These are phyloP conservation scores for Aureobasidium uvarum DNA, from an alignment of 2,329 filamentous ascomycete genomes.

Conservation along the genomic window DNA sequence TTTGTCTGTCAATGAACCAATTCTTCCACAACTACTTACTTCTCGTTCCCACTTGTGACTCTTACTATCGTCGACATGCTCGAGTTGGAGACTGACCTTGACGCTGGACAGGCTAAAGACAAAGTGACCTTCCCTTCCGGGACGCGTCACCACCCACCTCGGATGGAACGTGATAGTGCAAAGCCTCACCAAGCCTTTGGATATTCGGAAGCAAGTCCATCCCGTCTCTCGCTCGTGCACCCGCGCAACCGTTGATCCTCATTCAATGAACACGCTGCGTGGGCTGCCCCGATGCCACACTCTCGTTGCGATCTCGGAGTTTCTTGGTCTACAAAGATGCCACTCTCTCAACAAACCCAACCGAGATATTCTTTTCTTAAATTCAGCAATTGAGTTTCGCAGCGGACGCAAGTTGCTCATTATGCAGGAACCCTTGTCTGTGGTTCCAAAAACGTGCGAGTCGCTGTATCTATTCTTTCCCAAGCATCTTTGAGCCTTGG, in stretches of 20 bases:
- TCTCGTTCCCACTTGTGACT: background rate
- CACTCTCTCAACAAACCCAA: background rate
- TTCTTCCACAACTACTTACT: background rate
- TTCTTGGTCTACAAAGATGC: background rate
- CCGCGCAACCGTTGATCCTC: slow-evolving; percentile 7
- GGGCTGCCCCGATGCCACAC: background rate
- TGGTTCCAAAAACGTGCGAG: no score
- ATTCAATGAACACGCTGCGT: slow-evolving; percentile 13
- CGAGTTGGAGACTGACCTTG: background rate
- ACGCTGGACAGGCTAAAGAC: background rate
- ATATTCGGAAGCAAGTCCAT: background rate
- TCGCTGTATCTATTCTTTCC: no score
- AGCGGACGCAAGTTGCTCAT: background rate
- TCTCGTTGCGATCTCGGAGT: background rate
- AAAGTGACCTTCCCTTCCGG: background rate
- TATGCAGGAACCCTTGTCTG: background rate
- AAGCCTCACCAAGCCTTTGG: background rate
- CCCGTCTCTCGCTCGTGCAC: background rate
- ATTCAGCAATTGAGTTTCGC: background rate
- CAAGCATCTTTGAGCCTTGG: background rate
- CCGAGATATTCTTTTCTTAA: background rate
- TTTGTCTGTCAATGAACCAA: slow-evolving; percentile 13
- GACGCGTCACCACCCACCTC: background rate
- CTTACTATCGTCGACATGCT: background rate
- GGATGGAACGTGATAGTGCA: background rate